These are phyloP conservation scores for Adenanthera pavonina DNA, from an alignment of 306 rosid genomes.

Conservation along the genomic window DNA sequence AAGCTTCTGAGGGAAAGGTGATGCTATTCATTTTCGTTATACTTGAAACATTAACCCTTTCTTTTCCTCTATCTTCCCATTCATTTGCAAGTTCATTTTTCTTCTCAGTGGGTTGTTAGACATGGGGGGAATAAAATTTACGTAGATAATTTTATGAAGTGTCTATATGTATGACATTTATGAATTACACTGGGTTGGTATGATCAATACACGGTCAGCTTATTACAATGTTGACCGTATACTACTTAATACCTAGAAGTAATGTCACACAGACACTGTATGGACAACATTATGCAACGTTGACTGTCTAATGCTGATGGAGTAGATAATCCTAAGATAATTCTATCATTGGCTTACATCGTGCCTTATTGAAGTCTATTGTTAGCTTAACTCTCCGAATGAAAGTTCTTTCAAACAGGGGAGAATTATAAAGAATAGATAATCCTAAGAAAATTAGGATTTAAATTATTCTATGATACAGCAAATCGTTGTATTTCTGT, in stretches of 20 bases:
- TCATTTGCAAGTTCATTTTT: slow-evolving; percentile 26
- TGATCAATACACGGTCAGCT: neutral
- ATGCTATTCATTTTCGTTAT: slow-evolving; percentile 15
- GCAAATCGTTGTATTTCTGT: too few relatives aligned
- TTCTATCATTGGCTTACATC: too few relatives aligned
- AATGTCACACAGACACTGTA: neutral
- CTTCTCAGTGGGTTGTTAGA: neutral
- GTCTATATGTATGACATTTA: neutral
- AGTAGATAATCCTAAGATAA: too few relatives aligned
- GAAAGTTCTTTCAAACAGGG: too few relatives aligned
- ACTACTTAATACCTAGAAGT: slow-evolving; percentile 9
- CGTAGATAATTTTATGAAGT: neutral
- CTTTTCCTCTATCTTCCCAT: slow-evolving; percentile 1
- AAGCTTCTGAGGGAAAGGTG: slow-evolving; percentile 98
- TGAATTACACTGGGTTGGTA: slow-evolving; percentile 1
- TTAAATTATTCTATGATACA: too few relatives aligned
- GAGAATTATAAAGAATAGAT: too few relatives aligned
- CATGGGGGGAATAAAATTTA: neutral
- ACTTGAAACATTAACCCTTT: slow-evolving; percentile 10
- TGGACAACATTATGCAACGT: neutral
- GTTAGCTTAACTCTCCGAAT: too few relatives aligned
- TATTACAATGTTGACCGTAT: neutral
- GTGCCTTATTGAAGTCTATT: too few relatives aligned
- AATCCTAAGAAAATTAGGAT: too few relatives aligned
- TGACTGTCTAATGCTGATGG: neutral